Base-by-base conservation (phyloP, 2,329 filamentous ascomycete genomes). In the Chalaropsis thielavioides region DNA sequence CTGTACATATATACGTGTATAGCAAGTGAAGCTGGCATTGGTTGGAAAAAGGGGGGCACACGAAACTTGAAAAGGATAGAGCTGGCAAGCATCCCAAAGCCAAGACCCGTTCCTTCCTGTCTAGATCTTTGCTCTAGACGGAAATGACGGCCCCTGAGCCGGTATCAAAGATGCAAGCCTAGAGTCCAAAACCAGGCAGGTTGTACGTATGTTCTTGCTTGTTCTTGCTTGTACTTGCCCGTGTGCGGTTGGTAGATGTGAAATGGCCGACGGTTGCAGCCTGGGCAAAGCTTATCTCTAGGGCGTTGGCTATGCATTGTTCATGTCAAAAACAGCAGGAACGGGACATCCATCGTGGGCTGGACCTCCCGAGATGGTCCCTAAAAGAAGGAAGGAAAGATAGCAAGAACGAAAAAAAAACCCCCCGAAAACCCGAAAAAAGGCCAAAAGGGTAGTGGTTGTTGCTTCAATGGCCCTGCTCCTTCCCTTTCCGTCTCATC, bases 91-190 rank as follows among this genome's bases (percentile, higher is more conserved):
- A 35, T 31, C 54, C 2, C 15, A 58, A 58, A 19, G 54, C 27
- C 54, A 58, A 38, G 54, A 35, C 54, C 27, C 35, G 17, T n/a
- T 8, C 31, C 6, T 58, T 38, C 17, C 17, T 38, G 54, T 46
- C 43, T 35, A 58, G 17, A 46, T 46, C 43, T 35, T 58, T 35
- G 17, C 27, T 35, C 31, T 13, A 17, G 27, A 38, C 27, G 54
- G 54, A 58, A 58, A 58, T 58, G 27, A 58, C 54, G 54, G 54
- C 54, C 54, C 54, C 54, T 58, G 54, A 58, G n/a, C 54, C 54
- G 24, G 31, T 8, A 56, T n/a, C 4, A 56, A 19, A 13, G 24
- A 24, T 24, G 15, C 24, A 51, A 19, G 8, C 24, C 44, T 49
- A 49, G 15, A 51, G 46, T 8, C 17, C 44, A 19, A 46, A 46